Evolutionary conservation across 2,329 filamentous ascomycete genomes (phyloP), one percentile per base, ranked within the genome.

Genomic region (Stenocarpella maydis): DNA sequence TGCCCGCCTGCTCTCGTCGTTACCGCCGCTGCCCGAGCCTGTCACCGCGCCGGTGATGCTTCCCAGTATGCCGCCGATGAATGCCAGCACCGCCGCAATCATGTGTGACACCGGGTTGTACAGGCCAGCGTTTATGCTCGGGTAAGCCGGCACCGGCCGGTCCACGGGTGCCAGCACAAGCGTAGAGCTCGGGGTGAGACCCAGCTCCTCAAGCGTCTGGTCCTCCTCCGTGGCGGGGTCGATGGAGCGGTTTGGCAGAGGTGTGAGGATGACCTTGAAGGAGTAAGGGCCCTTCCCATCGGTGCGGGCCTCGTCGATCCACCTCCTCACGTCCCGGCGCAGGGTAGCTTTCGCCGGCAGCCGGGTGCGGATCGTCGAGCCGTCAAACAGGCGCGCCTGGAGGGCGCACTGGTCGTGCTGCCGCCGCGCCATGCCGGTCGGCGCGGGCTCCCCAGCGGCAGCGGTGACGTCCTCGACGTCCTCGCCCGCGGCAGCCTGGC

Each of bases 351-450:
- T 82, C 26, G 89, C 88, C 14, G 88, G 82, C 78, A 98, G 97
- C 21, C 87, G 89, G 4, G 85, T 87, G 49, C 94, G 89, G 21
- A 98, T 87, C 1, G 90, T 94, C 14, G 90, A 91, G 12, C 95
- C 95, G 76, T 98, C 94, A 68, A 97, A 92, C 0, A 97, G 84
- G 9, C 95, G 88, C 21, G 97, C 88, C 75, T 96, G 93, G 1
- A 98, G 82, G 21, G 91, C 87, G 72, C 88, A 90, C 71, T 78
- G 74, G 45, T 79, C 78, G 72, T 71, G 76, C 60, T 71, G 74
- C 72, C 28, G 73, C 61, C 52, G 73, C 66, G 39, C 69, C 37
- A 65, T 78, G 49, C 76, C 80, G 65, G 78, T 76, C 1, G 80
- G 76, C 4, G 77, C 54, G 28, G 68, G 67, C 43, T 69, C 73